A percentile compares a stretch with the other conserved stretches of the same genome.
Evolutionary conservation across 1,284 basidiomycete species (phyloP).

Genomic region (Rhodotorula sp.): DNA sequence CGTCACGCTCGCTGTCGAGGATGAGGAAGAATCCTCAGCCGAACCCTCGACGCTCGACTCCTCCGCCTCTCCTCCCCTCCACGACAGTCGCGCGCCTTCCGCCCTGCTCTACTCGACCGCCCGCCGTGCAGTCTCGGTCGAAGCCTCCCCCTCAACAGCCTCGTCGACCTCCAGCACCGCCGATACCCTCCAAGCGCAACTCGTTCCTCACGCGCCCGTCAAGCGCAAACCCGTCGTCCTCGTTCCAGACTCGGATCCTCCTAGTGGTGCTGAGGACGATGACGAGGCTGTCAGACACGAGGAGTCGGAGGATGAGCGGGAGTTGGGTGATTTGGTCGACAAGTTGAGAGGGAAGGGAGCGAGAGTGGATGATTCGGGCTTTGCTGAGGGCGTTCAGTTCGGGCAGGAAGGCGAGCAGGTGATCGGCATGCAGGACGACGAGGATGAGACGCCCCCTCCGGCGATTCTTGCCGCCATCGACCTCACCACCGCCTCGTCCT

Average conservation of each 20-base stretch:
- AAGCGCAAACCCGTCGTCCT: not conserved
- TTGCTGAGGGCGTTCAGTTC: slow-evolving; percentile 5
- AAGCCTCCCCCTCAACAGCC: not conserved
- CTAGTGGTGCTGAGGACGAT: not conserved
- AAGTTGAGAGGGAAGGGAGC: not conserved
- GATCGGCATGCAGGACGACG: not conserved
- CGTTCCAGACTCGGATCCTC: slow-evolving; percentile 25
- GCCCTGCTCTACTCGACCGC: not conserved
- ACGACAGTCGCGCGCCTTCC: not conserved
- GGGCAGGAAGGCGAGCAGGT: not conserved
- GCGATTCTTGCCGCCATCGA: not conserved
- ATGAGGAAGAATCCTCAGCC: not conserved
- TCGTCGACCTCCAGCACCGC: not conserved
- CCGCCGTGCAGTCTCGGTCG: not conserved
- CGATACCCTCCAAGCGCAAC: slow-evolving; percentile 9
- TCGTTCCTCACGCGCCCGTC: not conserved
- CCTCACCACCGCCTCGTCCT: not conserved
- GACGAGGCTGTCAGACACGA: slow-evolving; percentile 2
- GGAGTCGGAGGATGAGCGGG: not conserved
- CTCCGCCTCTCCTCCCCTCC: not conserved
- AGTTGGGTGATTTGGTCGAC: not conserved
- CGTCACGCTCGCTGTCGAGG: not conserved
- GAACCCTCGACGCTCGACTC: not conserved
- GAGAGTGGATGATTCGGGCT: slow-evolving; percentile 30
- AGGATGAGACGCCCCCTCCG: not conserved